A percentile compares a stretch with the other conserved stretches of the same genome.
These are phyloP conservation scores for Plantago major DNA, from an alignment of 257 asterid genomes.

Conservation along the genomic window DNA sequence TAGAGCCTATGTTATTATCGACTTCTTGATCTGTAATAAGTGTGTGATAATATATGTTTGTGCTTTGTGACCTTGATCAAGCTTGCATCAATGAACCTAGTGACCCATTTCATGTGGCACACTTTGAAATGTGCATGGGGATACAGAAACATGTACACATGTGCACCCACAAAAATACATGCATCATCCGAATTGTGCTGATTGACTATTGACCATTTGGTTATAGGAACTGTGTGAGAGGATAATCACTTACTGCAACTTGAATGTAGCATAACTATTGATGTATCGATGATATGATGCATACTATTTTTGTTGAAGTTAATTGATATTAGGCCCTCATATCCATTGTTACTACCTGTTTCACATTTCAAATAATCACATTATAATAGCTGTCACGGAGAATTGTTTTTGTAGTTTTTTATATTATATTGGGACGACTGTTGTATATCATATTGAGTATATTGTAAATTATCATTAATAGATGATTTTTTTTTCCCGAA, in stretches of 20 bases:
- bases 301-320: too few relatives aligned
- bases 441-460: neutral
- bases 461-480: too few relatives aligned
- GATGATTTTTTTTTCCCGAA: too few relatives aligned
- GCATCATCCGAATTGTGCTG: neutral
- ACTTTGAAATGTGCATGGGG: neutral
- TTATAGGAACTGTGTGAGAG: neutral
- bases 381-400: neutral
- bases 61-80: neutral
- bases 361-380: neutral
- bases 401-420: neutral
- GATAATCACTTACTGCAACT: neutral
- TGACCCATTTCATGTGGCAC: neutral
- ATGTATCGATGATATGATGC: neutral
- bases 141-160: neutral
- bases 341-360: neutral
- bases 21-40: too few relatives aligned
- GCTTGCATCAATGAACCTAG: too few relatives aligned
- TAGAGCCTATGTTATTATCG: too few relatives aligned
- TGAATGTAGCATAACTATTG: neutral
- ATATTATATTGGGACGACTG: neutral
- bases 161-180: neutral
- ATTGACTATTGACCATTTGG: neutral
- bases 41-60: too few relatives aligned
- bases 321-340: neutral